A percentile compares a stretch with the other conserved stretches of the same genome.
These are phyloP conservation scores for Phaeoacremonium minimum DNA, from an alignment of 2,329 filamentous ascomycete genomes.

Conservation along the genomic window DNA sequence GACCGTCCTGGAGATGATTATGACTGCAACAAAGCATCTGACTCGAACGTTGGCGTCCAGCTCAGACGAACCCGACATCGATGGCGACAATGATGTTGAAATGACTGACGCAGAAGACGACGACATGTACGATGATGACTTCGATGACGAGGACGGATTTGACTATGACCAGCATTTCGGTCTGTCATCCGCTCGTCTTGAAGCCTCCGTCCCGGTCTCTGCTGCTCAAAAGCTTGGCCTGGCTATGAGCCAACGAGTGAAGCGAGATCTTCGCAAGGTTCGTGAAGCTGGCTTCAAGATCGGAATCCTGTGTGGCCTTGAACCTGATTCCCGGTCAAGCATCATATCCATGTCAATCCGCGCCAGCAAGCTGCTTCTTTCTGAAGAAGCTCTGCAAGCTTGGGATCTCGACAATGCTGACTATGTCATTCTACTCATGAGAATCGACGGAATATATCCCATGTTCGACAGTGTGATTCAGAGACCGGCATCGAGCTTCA, in stretches of 20 bases:
- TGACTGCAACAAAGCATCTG: conserved; percentile 35
- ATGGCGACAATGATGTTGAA: background rate
- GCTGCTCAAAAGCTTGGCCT: too few relatives aligned
- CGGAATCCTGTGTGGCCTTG: conserved; percentile 52
- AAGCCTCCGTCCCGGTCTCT: too few relatives aligned
- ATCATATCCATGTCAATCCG: conserved; percentile 65
- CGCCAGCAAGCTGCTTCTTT: conserved; percentile 66
- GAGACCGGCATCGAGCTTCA: conserved; percentile 26
- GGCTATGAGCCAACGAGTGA: conserved; percentile 34
- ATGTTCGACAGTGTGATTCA: conserved; percentile 49
- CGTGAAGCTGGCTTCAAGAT: conserved; percentile 67
- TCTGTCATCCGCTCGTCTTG: conserved; percentile 18
- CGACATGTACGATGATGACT: conserved; percentile 15
- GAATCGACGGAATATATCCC: conserved; percentile 59
- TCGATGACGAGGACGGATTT: conserved; percentile 13
- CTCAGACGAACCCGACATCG: background rate
- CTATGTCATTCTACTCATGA: conserved; percentile 71
- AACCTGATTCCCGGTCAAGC: conserved; percentile 30
- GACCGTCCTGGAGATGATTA: conserved; percentile 43
- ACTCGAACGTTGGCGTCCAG: conserved; percentile 10
- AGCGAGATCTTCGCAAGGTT: conserved; percentile 55
- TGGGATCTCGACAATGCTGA: conserved; percentile 67
- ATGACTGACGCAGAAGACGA: conserved; percentile 23
- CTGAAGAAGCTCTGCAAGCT: conserved; percentile 69
- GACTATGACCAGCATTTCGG: conserved; percentile 28